These are phyloP conservation scores for sunflower (Helianthus annuus) DNA, from an alignment of 129 eudicot genomes.

Conservation along the genomic window HanXRQr2.0-SUNRISE NC_035441.2:179389099-179389598, in stretches of 20 bases:
- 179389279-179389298: conserved; percentile 8
- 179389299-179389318: not conserved
- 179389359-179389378: conserved; percentile 30
- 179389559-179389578: conserved; percentile 13
- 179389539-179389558: conserved; percentile 1
- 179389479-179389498: not conserved
- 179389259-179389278: not conserved
- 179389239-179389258: too few species aligned
- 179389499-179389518: not conserved
- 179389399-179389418: conserved; percentile 11
- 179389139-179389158: too few species aligned
- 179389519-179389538: conserved; percentile 13
- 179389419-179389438: conserved; percentile 12
- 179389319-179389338: conserved; percentile 19
- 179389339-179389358: conserved; percentile 24
- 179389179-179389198: too few species aligned
- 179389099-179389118: too few species aligned
- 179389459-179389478: conserved; percentile 21
- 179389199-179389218: too few species aligned
- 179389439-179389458: conserved; percentile 12
- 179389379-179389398: conserved; percentile 15
- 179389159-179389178: too few species aligned
- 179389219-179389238: too few species aligned
- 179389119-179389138: too few species aligned
- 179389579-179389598: conserved; percentile 19